Evolutionary conservation across 2,329 filamentous ascomycete genomes (phyloP).

Genomic region (Ascochyta fabae): DNA sequence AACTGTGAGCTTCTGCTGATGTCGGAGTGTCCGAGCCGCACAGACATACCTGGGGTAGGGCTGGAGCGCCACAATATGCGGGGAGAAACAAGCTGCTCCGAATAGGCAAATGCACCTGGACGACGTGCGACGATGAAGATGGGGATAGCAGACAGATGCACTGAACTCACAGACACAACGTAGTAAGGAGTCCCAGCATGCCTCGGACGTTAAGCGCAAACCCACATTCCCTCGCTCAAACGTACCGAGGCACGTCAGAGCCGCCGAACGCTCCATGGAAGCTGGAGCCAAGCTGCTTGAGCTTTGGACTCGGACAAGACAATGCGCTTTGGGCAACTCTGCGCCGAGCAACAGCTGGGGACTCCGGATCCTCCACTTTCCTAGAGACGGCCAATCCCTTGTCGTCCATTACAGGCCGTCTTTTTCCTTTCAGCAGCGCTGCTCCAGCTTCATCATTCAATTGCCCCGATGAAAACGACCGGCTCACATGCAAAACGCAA

Average conservation of each 20-base stretch:
- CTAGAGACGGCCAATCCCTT: conserved; percentile 9
- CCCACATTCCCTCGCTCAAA: conserved; percentile 15
- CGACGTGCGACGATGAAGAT: not conserved
- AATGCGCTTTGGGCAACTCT: conserved; percentile 9
- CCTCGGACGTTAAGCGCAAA: conserved; percentile 7
- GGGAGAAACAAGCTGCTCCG: not conserved
- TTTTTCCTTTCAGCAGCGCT: not conserved
- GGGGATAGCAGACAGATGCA: not conserved
- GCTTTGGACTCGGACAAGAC: conserved; percentile 8
- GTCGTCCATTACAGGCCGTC: not conserved
- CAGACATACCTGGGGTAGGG: conserved; percentile 12
- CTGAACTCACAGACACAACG: conserved; percentile 2
- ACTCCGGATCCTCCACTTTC: conserved; percentile 13
- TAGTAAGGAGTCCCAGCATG: conserved; percentile 7
- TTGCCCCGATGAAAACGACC: not conserved
- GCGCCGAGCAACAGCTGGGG: conserved; percentile 11
- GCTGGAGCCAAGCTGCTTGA: conserved; percentile 6
- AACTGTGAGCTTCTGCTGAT: conserved; percentile 7
- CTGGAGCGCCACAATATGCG: conserved; percentile 8
- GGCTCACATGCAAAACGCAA: conserved; percentile 18
- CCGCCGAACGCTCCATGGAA: conserved; percentile 3
- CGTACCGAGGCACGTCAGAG: conserved; percentile 12
- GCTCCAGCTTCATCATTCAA: not conserved
- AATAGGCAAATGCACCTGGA: conserved; percentile 1
- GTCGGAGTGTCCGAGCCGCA: conserved; percentile 9